These are phyloP conservation scores for Trametes cingulata DNA, from an alignment of 768 basidiomycete species.

Conservation along the genomic window DNA sequence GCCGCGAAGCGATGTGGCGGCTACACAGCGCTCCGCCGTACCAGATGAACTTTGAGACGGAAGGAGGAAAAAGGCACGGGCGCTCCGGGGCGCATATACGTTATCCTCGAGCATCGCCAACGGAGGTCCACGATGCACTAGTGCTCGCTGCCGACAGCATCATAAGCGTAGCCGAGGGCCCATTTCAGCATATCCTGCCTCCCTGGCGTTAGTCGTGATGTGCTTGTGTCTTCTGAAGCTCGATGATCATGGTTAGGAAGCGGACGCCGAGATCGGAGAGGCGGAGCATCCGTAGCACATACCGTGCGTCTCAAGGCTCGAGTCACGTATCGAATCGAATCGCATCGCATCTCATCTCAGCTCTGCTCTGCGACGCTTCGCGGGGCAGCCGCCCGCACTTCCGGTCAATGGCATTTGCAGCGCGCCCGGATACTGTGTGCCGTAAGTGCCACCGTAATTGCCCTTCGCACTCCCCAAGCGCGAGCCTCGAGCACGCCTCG, in stretches of 20 bases:
- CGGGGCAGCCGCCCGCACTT: constrained; percentile 7
- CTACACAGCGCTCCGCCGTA: no score
- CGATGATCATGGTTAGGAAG: not conserved
- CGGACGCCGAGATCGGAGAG: not conserved
- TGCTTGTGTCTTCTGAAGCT: not conserved
- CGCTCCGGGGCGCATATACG: not conserved
- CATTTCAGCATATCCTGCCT: not conserved
- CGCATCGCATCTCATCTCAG: constrained; percentile 1
- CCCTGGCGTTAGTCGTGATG: not conserved
- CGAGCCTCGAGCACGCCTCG: no score
- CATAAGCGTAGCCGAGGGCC: not conserved
- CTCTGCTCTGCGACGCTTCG: constrained; percentile 13
- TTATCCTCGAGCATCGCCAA: no score
- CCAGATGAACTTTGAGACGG: not conserved
- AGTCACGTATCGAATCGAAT: no score
- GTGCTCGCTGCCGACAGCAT: no score
- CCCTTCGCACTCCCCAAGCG: not conserved
- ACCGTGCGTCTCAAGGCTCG: not conserved
- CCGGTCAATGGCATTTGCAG: not conserved
- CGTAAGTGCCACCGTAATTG: not conserved
- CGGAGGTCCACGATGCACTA: no score
- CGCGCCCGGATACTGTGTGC: not conserved
- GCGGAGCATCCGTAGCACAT: not conserved
- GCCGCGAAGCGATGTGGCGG: not conserved
- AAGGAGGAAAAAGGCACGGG: not conserved